These are phyloP conservation scores for Magnusiomyces fungicola DNA, from an alignment of 1,139 yeast genomes.

Conservation along the genomic window DNA sequence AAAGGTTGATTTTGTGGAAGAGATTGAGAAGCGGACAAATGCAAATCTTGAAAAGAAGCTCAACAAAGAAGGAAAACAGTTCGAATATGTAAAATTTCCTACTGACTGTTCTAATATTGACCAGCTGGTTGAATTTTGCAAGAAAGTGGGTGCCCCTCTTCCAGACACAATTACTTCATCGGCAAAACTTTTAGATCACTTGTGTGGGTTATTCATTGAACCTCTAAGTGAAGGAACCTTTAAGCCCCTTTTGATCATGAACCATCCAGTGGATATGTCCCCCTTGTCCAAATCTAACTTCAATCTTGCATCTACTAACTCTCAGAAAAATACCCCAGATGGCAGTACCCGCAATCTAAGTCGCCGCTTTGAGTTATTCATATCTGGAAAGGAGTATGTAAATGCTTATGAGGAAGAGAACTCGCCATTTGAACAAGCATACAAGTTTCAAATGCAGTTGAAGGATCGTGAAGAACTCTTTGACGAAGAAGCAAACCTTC, in stretches of 20 bases:
- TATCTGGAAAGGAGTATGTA: constrained; percentile 71
- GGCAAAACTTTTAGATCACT: constrained; percentile 55
- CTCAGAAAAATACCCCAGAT: too few species aligned
- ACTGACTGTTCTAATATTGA: constrained; percentile 26
- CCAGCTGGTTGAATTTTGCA: constrained; percentile 26
- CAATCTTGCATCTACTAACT: neutral
- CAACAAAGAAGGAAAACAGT: neutral
- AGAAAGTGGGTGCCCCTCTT: constrained; percentile 50
- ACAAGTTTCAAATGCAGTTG: constrained; percentile 55
- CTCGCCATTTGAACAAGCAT: constrained; percentile 60
- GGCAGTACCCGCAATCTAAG: constrained; percentile 31
- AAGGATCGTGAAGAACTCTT: constrained; percentile 37
- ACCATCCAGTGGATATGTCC: constrained; percentile 80
- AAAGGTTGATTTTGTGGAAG: constrained; percentile 44
- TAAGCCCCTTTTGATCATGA: constrained; percentile 63
- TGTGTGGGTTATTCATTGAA: constrained; percentile 60
- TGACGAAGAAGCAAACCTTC: constrained; percentile 59
- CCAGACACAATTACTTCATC: constrained; percentile 37
- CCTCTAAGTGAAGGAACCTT: constrained; percentile 40
- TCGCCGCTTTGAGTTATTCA: constrained; percentile 75
- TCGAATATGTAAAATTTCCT: constrained; percentile 33
- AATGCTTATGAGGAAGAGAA: constrained; percentile 98
- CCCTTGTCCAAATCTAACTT: constrained; percentile 72
- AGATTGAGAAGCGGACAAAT: constrained; percentile 41
- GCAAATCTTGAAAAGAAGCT: neutral